Evolutionary conservation across 345 rosid genomes (phyloP).

Genomic region (Fremontodendron californicum): DNA sequence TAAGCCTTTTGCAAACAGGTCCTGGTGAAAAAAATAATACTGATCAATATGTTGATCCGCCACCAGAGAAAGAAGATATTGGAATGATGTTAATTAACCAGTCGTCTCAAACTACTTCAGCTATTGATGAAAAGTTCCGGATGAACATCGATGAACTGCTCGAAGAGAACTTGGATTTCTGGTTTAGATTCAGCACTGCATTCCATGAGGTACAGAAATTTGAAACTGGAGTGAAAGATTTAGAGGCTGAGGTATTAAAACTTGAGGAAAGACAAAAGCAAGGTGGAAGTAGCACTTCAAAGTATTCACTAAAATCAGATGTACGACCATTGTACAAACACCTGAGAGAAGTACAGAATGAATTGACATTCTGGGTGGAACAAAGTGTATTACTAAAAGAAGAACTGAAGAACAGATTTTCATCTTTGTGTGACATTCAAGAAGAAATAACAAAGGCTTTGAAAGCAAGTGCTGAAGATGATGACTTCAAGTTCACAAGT

Average conservation of each 20-base stretch:
- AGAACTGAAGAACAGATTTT: slow-evolving; percentile 60
- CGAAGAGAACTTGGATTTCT: slow-evolving; percentile 77
- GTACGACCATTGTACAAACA: slow-evolving; percentile 73
- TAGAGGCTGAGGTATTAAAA: slow-evolving; percentile 48
- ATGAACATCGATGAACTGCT: slow-evolving; percentile 57
- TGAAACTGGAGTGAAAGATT: slow-evolving; percentile 58
- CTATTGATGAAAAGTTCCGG: slow-evolving; percentile 52
- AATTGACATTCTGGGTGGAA: slow-evolving; percentile 67
- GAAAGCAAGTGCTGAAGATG: slow-evolving; percentile 75
- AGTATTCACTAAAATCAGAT: slow-evolving; percentile 50
- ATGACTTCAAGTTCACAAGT: slow-evolving; percentile 86
- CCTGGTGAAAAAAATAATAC: slow-evolving; percentile 35
- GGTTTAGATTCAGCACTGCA: slow-evolving; percentile 75
- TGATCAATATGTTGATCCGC: slow-evolving; percentile 5
- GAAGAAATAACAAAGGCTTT: slow-evolving; percentile 62
- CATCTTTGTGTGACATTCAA: slow-evolving; percentile 61
- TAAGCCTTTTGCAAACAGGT: slow-evolving; percentile 53
- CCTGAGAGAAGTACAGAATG: slow-evolving; percentile 59
- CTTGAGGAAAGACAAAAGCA: slow-evolving; percentile 54
- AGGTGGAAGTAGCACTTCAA: slow-evolving; percentile 46
- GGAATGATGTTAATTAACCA: slow-evolving; percentile 32
- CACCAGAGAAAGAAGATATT: slow-evolving; percentile 35
- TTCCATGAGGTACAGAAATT: slow-evolving; percentile 76
- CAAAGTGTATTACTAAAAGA: slow-evolving; percentile 54
- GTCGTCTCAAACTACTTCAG: slow-evolving; percentile 29